A percentile compares a stretch with the other conserved stretches of the same genome.
These are phyloP conservation scores for Neobulgaria alba DNA, from an alignment of 2,329 filamentous ascomycete species.

Conservation along the genomic window DNA sequence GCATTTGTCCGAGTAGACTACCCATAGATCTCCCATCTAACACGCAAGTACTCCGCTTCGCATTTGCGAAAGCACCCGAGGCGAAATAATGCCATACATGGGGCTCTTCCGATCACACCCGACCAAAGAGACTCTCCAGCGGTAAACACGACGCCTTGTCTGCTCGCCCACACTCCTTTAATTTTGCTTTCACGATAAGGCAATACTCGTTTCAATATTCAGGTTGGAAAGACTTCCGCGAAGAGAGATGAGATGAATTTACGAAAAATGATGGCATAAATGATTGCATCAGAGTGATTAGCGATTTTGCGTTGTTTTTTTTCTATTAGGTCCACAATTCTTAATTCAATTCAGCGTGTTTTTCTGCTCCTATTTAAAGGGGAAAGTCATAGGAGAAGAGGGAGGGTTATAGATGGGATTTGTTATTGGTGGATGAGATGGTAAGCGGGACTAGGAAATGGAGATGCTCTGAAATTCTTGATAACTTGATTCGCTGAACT, in stretches of 20 bases:
- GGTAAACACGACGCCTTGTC: neutral
- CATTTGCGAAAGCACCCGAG: neutral
- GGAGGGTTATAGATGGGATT: no score
- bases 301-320: constrained; percentile 17
- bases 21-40: neutral
- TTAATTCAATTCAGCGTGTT: no score
- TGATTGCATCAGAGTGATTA: constrained; percentile 22
- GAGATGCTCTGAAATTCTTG: no score
- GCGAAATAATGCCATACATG: no score
- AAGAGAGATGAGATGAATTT: constrained; percentile 11
- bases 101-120: no score
- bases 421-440: no score
- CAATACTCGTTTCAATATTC: constrained; percentile 9
- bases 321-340: no score
- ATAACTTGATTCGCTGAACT: no score
- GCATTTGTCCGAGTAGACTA: neutral
- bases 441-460: no score
- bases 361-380: no score
- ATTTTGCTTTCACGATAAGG: constrained; percentile 1
- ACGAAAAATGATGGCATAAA: constrained; percentile 15
- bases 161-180: constrained; percentile 2
- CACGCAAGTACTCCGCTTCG: neutral
- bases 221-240: constrained; percentile 13
- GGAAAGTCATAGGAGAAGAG: no score
- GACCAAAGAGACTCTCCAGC: neutral